Evolutionary conservation across 805 yeast species (phyloP), one percentile per base, ranked within the genome.

Genomic region (Nakazawaea ambrosiae): DNA sequence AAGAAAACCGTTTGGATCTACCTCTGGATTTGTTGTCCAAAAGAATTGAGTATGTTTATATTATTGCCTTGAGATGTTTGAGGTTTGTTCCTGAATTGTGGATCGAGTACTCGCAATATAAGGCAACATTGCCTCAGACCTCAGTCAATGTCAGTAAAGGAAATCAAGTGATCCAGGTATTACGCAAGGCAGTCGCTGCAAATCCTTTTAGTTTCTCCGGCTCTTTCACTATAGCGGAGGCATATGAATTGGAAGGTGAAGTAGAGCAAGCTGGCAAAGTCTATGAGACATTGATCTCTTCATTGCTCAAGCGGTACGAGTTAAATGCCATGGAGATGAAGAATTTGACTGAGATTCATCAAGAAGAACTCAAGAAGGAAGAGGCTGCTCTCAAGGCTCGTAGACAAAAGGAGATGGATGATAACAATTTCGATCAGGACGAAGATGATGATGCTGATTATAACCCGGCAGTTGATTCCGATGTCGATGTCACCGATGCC

Each of bases 31-130:
- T 58, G 5, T 51, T 78, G 18, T 63, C 67, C 20, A 65, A 65
- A 36, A 70, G 97, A 50, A 65, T 88, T 11, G 70, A 70, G 25
- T 84, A 78, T 52, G 81, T 81, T n/a, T 86, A 74, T 55, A 72
- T 72, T 46, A 84, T 85, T 54, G 78, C 92, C 2, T 63, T 78
- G 7, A 72, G 75, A 48, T 55, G 73, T 10, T 58, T 81, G 36
- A 70, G 78, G 12, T 81, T 79, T 52, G 74, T 68, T 31, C 83
- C 92, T 0, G 86, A 81, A 48, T 55, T 81, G 19, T 88, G 95
- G 95, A 85, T 74, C 53, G 78, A 78, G 42, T 78, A 67, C 45
- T 63, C 53, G 31, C 62, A 63, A 24, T 68, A 60, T 39, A 58
- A 60, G 27, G 12, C 35, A 6, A 18, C 36, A 3, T 5, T 26